Conservation (phyloP, 1,139 yeast genomes). For the Geotrichum klebahnii region DNA sequence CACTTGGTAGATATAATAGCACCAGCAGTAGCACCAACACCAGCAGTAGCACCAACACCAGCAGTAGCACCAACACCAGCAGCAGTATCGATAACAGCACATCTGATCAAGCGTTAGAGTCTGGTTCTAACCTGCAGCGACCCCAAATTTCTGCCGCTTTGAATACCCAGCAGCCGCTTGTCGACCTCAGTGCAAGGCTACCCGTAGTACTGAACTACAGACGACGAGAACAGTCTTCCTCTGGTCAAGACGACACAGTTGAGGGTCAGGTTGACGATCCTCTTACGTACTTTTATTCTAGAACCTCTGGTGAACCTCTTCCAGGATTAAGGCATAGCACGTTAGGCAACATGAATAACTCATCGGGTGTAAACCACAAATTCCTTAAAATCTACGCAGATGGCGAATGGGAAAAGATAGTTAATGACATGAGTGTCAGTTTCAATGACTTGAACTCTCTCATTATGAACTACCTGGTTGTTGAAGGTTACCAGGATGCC, state of each 20-base stretch:
- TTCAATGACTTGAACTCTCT: constrained; percentile 36
- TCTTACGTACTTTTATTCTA: constrained; percentile 2
- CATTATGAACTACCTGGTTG: constrained; percentile 41
- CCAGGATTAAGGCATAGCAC: neutral
- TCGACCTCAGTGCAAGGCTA: constrained; percentile 8
- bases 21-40: neutral
- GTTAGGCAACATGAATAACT: neutral
- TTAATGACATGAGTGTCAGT: constrained; percentile 28
- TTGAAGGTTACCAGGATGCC: constrained; percentile 42
- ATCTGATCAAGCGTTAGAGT: neutral
- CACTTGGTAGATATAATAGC: neutral
- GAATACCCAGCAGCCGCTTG: constrained; percentile 1
- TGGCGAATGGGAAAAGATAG: constrained; percentile 33
- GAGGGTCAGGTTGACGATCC: constrained; percentile 10
- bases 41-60: neutral
- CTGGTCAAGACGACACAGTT: neutral
- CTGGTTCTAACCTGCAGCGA: neutral
- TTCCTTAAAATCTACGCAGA: constrained; percentile 25
- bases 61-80: no score
- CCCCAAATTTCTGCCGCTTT: neutral
- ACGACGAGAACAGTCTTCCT: constrained; percentile 2
- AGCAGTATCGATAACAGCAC: neutral
- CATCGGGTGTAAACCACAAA: no score
- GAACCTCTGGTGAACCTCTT: no score
- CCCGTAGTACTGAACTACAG: constrained; percentile 13